Evolutionary conservation across 1,284 basidiomycete genomes (phyloP), one percentile per base, ranked within the genome.

Genomic region (Cystobasidiaceae sp.): DNA sequence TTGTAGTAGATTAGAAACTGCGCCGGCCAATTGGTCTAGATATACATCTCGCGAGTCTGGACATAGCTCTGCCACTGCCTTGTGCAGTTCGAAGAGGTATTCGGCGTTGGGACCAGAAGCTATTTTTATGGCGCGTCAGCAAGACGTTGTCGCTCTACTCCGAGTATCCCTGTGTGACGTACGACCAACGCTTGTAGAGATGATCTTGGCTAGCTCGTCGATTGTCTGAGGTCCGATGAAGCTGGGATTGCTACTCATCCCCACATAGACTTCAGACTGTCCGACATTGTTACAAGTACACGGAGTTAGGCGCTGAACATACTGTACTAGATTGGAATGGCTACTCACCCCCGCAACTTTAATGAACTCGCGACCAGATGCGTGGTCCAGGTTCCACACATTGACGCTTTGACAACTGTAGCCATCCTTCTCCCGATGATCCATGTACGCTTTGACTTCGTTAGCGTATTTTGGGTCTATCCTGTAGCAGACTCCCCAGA

Each of bases 401-500:
- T 87, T 82, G 33, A 87, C 72, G 8, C 78, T 79, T 71, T 87
- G 84, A 72, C 85, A 78, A 3, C 85, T 86, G 75, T 88, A 88
- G n/a, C 87, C 87, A 70, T 88, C 85, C 82, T 90, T 90, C 79
- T 91, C 89, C 66, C 90, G 80, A 73, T 89, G 74, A 87, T 90
- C 90, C 73, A 93, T 78, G 75, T 92, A 90, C 56, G 86, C 86
- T 41, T 86, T 81, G 15, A 91, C 90, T 75, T 90, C 87, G 0
- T 80, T 76, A 52, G 83, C 84, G 70, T 88, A 83, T 30, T 75
- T 79, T 0, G 89, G 86, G 71, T 92, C 87, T 73, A 93, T 90
- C 11, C 87, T 89, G 75, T 88, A 90, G 23, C 86, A 87, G 27
- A 92, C 77, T 11, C 90, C 90, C 90, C 90, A 93, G 4, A 93